These are phyloP conservation scores for Arabis hirsuta DNA, from an alignment of 345 rosid genomes.

Conservation along the genomic window DNA sequence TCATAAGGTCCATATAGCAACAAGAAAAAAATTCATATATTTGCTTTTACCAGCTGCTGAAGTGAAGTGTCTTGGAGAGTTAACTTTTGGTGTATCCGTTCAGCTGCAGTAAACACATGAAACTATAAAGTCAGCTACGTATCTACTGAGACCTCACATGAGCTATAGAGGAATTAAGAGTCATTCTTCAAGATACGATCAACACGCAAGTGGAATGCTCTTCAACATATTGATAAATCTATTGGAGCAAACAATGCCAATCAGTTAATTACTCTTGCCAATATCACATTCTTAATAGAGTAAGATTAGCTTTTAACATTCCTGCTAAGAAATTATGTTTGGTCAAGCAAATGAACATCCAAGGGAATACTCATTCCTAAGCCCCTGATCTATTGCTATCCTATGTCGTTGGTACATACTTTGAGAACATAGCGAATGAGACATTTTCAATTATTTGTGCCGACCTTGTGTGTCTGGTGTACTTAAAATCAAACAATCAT, in stretches of 20 bases:
- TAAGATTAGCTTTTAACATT: neutral
- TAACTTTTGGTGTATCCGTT: conserved; percentile 71
- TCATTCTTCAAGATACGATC: conserved; percentile 12
- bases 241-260: neutral
- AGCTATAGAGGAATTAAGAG: neutral
- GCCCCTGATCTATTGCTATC: neutral
- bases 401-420: neutral
- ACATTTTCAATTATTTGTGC: too few relatives aligned
- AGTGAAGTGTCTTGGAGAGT: conserved; percentile 61
- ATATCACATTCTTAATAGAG: neutral
- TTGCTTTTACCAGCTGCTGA: conserved; percentile 62
- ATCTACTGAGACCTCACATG: conserved; percentile 16
- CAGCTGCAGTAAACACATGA: conserved; percentile 58
- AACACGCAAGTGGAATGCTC: conserved; percentile 2
- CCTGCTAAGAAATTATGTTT: neutral
- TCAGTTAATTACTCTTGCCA: neutral
- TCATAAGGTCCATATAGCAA: conserved; percentile 19
- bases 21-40: conserved; percentile 29
- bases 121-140: conserved; percentile 16
- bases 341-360: conserved; percentile 1
- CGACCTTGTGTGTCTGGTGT: neutral
- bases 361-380: conserved; percentile 12
- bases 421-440: neutral
- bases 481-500: conserved; percentile 8
- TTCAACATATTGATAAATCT: conserved; percentile 9